phyloP scores from a whole-genome alignment of 1,284 basidiomycete genomes.

The Irpex lacteus region DNA sequence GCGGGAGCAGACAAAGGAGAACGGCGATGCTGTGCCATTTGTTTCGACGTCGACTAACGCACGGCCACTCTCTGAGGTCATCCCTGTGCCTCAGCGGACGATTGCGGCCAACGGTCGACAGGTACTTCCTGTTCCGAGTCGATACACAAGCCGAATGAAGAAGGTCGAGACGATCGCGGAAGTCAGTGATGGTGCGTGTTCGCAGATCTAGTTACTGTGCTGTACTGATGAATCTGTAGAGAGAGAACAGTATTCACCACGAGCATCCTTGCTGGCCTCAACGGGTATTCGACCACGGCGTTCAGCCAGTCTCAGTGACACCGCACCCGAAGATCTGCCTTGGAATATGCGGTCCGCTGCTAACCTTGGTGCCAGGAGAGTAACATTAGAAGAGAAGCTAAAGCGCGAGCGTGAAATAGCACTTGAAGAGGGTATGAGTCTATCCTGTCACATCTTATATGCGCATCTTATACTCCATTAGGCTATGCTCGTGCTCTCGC shows the following conservation, averaged over 20 bases:
- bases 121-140: slow-evolving; percentile 33
- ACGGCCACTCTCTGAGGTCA: slow-evolving; percentile 22
- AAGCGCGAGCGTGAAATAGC: slow-evolving; percentile 41
- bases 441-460: neutral
- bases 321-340: slow-evolving; percentile 11
- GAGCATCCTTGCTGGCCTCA: slow-evolving; percentile 25
- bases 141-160: slow-evolving; percentile 34
- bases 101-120: slow-evolving; percentile 28
- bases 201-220: neutral
- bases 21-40: slow-evolving; percentile 14
- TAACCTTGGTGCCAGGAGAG: slow-evolving; percentile 41
- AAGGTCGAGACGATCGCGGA: slow-evolving; percentile 22
- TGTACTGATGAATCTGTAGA: neutral
- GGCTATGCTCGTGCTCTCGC: slow-evolving; percentile 25
- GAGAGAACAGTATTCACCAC: slow-evolving; percentile 1
- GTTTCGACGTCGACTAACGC: slow-evolving; percentile 15
- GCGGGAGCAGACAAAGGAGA: slow-evolving; percentile 33
- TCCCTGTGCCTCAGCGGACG: slow-evolving; percentile 21
- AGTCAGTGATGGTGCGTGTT: slow-evolving; percentile 15
- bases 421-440: slow-evolving; percentile 36
- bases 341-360: slow-evolving; percentile 38
- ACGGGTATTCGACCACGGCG: slow-evolving; percentile 50
- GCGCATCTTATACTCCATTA: slow-evolving; percentile 20
- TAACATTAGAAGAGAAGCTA: slow-evolving; percentile 51
- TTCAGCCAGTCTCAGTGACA: slow-evolving; percentile 69